Percentiles rank a stretch among this genome's conserved stretches.
Evolutionary conservation across 371 early-diverging fungal species (phyloP).

Genomic region (Chytridiales sp.): DNA sequence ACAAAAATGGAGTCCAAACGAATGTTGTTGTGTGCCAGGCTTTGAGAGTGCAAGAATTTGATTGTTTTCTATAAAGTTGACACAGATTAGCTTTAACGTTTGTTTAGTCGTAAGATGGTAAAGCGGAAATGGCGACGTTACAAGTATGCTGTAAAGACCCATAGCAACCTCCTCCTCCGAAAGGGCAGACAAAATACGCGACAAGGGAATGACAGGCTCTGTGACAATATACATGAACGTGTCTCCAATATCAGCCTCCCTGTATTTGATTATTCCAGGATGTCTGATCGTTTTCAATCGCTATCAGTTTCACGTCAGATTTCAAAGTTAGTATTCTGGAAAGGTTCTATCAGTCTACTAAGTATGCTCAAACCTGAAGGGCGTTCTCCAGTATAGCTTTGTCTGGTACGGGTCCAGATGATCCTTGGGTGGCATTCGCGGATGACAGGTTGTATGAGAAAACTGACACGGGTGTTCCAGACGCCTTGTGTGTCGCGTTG

Average conservation of each 20-base stretch:
- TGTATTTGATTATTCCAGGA: slow-evolving; percentile 40
- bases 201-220: slow-evolving; percentile 35
- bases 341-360: no score
- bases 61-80: slow-evolving; percentile 28
- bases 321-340: no score
- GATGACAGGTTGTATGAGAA: no score
- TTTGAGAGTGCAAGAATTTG: slow-evolving; percentile 33
- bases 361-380: no score
- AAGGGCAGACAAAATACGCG: slow-evolving; percentile 13
- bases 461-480: no score
- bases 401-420: no score
- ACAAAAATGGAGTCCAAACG: slow-evolving; percentile 34
- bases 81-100: no score
- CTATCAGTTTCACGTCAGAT: no score
- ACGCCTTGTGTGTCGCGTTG: no score
- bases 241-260: slow-evolving; percentile 17
- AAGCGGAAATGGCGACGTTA: not conserved
- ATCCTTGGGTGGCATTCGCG: no score
- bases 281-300: slow-evolving; percentile 38
- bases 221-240: slow-evolving; percentile 24
- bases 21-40: slow-evolving; percentile 41
- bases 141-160: slow-evolving; percentile 32
- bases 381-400: no score
- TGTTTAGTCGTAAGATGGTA: not conserved
- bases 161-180: slow-evolving; percentile 31